These are phyloP conservation scores for Skeletonema costatum DNA, from an alignment of 108 stramenopile genomes.

Conservation along the genomic window DNA sequence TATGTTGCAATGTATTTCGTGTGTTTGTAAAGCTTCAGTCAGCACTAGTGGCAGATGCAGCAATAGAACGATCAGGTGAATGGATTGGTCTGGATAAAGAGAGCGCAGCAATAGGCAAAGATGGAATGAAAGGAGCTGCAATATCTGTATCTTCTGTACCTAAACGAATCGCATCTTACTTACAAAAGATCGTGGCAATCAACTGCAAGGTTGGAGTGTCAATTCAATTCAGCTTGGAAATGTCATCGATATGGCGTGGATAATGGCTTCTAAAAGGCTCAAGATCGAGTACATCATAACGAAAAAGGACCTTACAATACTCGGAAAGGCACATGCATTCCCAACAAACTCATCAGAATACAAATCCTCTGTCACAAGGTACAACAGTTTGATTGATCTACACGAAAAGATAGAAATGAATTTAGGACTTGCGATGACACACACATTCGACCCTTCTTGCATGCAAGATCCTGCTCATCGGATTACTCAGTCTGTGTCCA, in stretches of 20 bases:
- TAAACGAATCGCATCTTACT: slow-evolving; percentile 34
- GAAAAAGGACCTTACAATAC: not conserved
- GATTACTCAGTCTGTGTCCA: slow-evolving; percentile 36
- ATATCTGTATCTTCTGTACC: slow-evolving; percentile 33
- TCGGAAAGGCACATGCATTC: not conserved
- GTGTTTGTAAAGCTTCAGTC: slow-evolving; percentile 67
- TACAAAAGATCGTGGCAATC: slow-evolving; percentile 47
- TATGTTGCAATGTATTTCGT: slow-evolving; percentile 33
- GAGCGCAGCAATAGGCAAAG: not conserved
- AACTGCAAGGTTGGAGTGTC: slow-evolving; percentile 23
- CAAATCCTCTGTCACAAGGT: slow-evolving; percentile 42
- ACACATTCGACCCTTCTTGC: slow-evolving; percentile 44
- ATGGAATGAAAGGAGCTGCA: slow-evolving; percentile 37
- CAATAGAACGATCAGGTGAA: slow-evolving; percentile 73
- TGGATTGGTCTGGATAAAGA: slow-evolving; percentile 44
- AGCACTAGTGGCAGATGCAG: slow-evolving; percentile 55
- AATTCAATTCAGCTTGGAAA: slow-evolving; percentile 18
- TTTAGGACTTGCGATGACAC: slow-evolving; percentile 18
- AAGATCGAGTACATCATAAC: slow-evolving; percentile 7
- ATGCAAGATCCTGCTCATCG: slow-evolving; percentile 35
- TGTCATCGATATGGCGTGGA: slow-evolving; percentile 25
- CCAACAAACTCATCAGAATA: slow-evolving; percentile 32
- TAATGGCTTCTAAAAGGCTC: slow-evolving; percentile 32
- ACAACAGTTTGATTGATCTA: slow-evolving; percentile 55
- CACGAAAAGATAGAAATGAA: slow-evolving; percentile 47